Percentiles rank a stretch among this genome's conserved stretches.
Conservation (phyloP, 2,329 filamentous ascomycete species). For the Microascus cirrosus region DNA sequence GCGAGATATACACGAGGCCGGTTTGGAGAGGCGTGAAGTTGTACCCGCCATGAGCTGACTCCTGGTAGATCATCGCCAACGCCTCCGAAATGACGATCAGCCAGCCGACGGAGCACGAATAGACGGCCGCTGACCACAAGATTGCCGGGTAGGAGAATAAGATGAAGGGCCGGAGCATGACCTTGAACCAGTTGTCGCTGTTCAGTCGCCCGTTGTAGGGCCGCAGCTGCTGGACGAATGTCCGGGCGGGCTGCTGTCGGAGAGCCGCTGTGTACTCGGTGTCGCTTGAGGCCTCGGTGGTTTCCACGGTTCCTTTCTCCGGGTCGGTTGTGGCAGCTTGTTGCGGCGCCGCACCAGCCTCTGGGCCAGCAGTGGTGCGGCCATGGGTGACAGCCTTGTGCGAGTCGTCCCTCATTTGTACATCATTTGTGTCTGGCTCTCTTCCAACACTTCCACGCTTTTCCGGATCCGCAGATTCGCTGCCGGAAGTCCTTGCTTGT, state of each 20-base stretch:
- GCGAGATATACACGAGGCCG: slow-evolving; percentile 80
- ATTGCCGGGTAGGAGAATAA: slow-evolving; percentile 81
- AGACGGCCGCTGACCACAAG: slow-evolving; percentile 77
- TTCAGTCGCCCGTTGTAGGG: slow-evolving; percentile 70
- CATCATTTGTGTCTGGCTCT: background rate
- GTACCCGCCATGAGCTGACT: slow-evolving; percentile 46
- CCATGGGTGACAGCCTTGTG: background rate
- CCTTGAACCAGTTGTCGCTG: slow-evolving; percentile 68
- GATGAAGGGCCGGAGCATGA: slow-evolving; percentile 70
- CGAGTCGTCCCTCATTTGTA: background rate
- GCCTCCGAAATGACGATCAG: slow-evolving; percentile 89
- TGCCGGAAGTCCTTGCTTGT: background rate
- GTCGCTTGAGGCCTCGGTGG: slow-evolving; percentile 7
- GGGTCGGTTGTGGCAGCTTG: background rate
- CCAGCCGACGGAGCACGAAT: slow-evolving; percentile 86
- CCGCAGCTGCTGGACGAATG: slow-evolving; percentile 63
- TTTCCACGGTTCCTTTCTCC: background rate
- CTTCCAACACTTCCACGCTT: background rate
- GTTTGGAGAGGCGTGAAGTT: slow-evolving; percentile 72
- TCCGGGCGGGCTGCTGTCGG: slow-evolving; percentile 53
- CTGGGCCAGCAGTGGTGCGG: background rate
- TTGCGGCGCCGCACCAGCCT: background rate
- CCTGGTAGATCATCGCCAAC: slow-evolving; percentile 68
- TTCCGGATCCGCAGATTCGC: background rate
- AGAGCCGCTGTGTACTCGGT: slow-evolving; percentile 60